Conservation (phyloP, 129 eudicot genomes). For the Scalesia atractyloides region DNA sequence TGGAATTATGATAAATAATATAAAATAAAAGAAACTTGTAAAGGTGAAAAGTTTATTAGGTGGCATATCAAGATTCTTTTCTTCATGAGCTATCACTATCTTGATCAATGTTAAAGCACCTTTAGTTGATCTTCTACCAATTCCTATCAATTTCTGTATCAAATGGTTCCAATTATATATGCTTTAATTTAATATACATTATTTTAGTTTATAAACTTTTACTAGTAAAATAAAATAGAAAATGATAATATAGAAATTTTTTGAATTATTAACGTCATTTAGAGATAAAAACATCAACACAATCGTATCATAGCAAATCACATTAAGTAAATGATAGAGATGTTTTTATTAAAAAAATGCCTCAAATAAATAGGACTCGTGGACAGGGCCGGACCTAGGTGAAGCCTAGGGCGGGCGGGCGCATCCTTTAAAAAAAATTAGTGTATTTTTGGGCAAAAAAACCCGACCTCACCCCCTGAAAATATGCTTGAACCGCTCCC, state of each 20-base stretch:
- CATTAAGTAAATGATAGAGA: neutral
- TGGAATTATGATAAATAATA: neutral
- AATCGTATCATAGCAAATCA: neutral
- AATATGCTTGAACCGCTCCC: no score
- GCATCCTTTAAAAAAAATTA: no score
- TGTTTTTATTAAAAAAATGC: no score
- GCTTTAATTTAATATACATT: neutral
- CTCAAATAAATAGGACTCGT: no score
- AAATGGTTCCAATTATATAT: neutral
- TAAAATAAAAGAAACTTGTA: neutral
- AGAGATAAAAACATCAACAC: neutral
- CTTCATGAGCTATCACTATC: constrained; percentile 32
- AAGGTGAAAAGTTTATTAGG: constrained; percentile 20
- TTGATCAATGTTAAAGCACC: constrained; percentile 26
- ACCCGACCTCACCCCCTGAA: no score
- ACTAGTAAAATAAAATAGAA: neutral
- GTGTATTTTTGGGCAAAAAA: no score
- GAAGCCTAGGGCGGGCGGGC: no score
- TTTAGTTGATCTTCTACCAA: constrained; percentile 23
- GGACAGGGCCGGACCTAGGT: no score
- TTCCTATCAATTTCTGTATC: neutral
- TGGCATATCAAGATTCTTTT: constrained; percentile 37
- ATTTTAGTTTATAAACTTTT: neutral
- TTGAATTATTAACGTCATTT: neutral
- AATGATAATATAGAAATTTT: neutral